Percentiles rank a stretch among this genome's conserved stretches.
These are phyloP conservation scores for Hydnum rufescens DNA, from an alignment of 768 basidiomycete species.

Conservation along the genomic window DNA sequence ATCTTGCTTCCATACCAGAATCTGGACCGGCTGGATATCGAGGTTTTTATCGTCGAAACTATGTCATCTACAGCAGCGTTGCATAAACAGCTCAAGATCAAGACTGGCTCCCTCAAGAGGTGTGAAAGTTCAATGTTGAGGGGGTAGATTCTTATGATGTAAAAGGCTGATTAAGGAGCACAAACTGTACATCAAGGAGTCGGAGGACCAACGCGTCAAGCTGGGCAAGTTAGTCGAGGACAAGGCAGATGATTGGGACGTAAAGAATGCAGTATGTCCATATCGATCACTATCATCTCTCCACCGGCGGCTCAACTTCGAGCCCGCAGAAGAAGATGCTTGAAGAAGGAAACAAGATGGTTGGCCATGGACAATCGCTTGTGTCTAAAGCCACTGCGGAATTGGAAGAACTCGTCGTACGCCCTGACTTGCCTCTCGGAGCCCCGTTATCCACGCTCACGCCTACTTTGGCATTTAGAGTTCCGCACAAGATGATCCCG, in stretches of 20 bases:
- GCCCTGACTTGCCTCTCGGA: constrained; percentile 24
- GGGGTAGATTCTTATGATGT: constrained; percentile 12
- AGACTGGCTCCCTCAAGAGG: constrained; percentile 46
- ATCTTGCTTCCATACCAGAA: too few species aligned
- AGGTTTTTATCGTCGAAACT: too few species aligned
- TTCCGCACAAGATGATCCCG: constrained; percentile 14
- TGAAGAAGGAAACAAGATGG: constrained; percentile 69
- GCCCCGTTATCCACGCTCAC: constrained; percentile 5
- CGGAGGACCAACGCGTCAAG: constrained; percentile 33
- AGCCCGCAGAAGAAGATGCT: constrained; percentile 48
- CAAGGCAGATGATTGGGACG: constrained; percentile 43
- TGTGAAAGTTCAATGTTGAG: too few species aligned
- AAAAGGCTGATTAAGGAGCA: constrained; percentile 50
- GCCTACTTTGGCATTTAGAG: too few species aligned
- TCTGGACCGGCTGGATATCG: too few species aligned
- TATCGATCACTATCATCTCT: not conserved
- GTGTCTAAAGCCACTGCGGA: constrained; percentile 44
- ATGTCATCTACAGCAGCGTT: constrained; percentile 3
- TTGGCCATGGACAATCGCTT: constrained; percentile 40
- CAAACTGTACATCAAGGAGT: constrained; percentile 43
- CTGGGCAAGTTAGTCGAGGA: constrained; percentile 31
- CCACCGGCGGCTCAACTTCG: constrained; percentile 9
- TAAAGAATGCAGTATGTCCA: constrained; percentile 47
- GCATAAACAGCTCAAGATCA: constrained; percentile 56
- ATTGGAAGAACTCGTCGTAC: constrained; percentile 45